Percentiles rank a stretch among this genome's conserved stretches.
Conservation (phyloP, 208 protist genomes). For the Trypanosoma vivax region DNA sequence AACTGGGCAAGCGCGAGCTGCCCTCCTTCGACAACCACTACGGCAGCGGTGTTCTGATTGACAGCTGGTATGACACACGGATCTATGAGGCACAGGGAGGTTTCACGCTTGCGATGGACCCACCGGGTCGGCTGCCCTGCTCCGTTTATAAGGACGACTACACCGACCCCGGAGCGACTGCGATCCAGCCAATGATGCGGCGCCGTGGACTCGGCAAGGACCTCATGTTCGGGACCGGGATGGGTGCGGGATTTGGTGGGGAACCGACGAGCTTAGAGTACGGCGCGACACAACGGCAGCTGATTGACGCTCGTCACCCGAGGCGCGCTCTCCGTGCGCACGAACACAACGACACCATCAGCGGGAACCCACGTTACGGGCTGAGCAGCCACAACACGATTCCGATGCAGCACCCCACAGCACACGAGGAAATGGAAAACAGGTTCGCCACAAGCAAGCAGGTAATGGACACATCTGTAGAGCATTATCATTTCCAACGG, state of each 20-base stretch:
- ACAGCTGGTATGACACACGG: slow-evolving; percentile 64
- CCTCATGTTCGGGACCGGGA: slow-evolving; percentile 18
- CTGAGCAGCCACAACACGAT: background rate
- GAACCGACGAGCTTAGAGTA: slow-evolving; percentile 16
- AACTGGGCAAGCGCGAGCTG: slow-evolving; percentile 8
- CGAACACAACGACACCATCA: background rate
- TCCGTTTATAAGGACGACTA: slow-evolving; percentile 15
- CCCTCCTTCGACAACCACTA: slow-evolving; percentile 64
- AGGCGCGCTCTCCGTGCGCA: background rate
- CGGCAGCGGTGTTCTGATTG: slow-evolving; percentile 46
- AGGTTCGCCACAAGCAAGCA: slow-evolving; percentile 36
- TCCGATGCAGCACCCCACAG: no score
- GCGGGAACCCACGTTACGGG: background rate
- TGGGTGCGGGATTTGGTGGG: background rate
- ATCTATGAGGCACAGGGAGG: slow-evolving; percentile 16
- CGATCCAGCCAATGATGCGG: slow-evolving; percentile 20
- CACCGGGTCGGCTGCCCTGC: background rate
- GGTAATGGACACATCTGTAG: slow-evolving; percentile 31
- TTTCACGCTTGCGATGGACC: slow-evolving; percentile 17
- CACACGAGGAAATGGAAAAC: slow-evolving; percentile 12
- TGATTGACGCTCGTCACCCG: slow-evolving; percentile 10
- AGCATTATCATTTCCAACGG: slow-evolving; percentile 46
- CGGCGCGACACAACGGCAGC: slow-evolving; percentile 12
- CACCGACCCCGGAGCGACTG: background rate
- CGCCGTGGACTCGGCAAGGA: slow-evolving; percentile 20